Evolutionary conservation across 768 basidiomycete species (phyloP).

Genomic region (Pholiota molesta): DNA sequence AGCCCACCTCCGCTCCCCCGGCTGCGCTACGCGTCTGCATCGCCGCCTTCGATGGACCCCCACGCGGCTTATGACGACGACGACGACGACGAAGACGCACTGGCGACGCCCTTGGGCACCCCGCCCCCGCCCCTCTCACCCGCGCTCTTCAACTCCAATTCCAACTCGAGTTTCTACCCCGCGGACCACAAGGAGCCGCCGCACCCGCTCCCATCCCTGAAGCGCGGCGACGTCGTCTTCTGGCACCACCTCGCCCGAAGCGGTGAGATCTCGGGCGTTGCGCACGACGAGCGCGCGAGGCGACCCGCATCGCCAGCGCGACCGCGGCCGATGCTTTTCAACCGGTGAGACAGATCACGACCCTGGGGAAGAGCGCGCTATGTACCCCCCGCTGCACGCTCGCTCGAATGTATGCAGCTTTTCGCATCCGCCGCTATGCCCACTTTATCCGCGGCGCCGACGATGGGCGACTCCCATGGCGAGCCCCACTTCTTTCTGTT

Average conservation of each 20-base stretch:
- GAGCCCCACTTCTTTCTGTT: conserved; percentile 7
- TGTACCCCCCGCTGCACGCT: not conserved
- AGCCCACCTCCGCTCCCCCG: conserved; percentile 16
- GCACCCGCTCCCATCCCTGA: conserved; percentile 39
- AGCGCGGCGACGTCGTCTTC: conserved; percentile 64
- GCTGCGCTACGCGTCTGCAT: conserved; percentile 12
- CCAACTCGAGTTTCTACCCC: conserved; percentile 12
- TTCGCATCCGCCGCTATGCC: not conserved
- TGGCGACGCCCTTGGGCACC: conserved; percentile 14
- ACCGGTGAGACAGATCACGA: conserved; percentile 30
- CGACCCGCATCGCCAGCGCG: conserved; percentile 20
- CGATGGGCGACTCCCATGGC: not conserved
- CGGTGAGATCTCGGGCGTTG: conserved; percentile 74
- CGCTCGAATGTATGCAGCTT: not conserved
- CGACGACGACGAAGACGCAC: not conserved
- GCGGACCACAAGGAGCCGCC: conserved; percentile 45
- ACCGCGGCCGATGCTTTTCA: conserved; percentile 28
- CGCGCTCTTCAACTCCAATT: conserved; percentile 13
- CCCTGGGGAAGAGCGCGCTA: no score
- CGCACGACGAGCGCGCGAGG: conserved; percentile 63
- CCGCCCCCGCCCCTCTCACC: conserved; percentile 23
- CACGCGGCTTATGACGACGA: not conserved
- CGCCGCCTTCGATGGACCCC: not conserved
- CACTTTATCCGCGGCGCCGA: not conserved
- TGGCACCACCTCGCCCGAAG: conserved; percentile 77